Base-by-base conservation (phyloP, 2,329 filamentous ascomycete species). In the Chaetomiaceae sp. region DNA sequence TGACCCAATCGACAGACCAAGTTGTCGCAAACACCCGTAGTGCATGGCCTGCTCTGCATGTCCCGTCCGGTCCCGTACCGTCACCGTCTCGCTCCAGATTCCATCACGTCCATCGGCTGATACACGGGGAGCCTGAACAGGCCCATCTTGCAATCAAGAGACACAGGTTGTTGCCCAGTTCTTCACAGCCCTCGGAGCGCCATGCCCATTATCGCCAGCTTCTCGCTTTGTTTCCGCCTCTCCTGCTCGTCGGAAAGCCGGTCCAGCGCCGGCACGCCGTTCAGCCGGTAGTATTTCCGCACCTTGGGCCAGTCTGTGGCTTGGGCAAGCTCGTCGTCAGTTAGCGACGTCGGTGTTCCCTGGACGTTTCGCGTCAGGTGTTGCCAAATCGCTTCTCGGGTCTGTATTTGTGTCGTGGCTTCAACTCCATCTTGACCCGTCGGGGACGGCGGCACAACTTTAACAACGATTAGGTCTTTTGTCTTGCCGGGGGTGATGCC, bases 241-340 rank as follows among this genome's bases (percentile, higher is more conserved):
- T 68, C 62, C 17, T 61, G 57, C 20, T 73, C 67, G 48, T 77
- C 71, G 54, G 68, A 68, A 8, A 74, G 66, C 16, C 67, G 66
- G 39, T 77, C 71, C 2, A 81, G 61, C 58, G 74, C 76, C 41
- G 72, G 68, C n/a, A 81, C 65, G 7, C 77, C 74, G 55, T 86
- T 86, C 25, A 96, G 70, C 66, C 95, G 95, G 70, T 96, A 96
- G 56, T 88, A 83, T 70, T 95, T 96, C 63, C 81, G 82, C 27
- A 96, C 79, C 63, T 83, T 85, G 19, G 73, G 66, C 60, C 86
- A 66, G 64, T 95, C 88, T 2, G 83, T 79, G 21, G 81, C 70
- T 0, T 67, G 62, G 0, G 69, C 66, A 17, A 95, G 68, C n/a
- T 73, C 73, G 4, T 77, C 77, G 61, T 95, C 85, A 1, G 79